These are phyloP conservation scores for Rhizopogon salebrosus DNA, from an alignment of 768 basidiomycete species.

Conservation along the genomic window DNA sequence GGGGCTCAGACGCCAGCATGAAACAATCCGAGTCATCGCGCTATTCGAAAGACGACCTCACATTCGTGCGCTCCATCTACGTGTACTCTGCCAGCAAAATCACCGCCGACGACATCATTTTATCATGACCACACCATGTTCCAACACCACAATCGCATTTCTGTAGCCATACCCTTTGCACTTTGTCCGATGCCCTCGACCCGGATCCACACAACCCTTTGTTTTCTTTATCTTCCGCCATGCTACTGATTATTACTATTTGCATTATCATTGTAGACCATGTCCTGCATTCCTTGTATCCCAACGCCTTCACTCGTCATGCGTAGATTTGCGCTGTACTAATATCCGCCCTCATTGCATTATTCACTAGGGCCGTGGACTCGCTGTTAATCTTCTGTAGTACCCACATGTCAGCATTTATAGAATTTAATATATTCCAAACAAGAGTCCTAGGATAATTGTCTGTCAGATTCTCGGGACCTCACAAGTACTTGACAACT, in stretches of 20 bases:
- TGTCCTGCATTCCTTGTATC: constrained; percentile 10
- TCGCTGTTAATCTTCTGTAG: background rate
- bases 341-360: background rate
- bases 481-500: background rate
- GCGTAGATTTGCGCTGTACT: background rate
- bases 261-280: constrained; percentile 2
- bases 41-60: constrained; percentile 34
- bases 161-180: background rate
- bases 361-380: background rate
- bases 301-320: background rate
- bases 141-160: background rate
- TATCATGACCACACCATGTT: background rate
- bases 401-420: background rate
- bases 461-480: no score
- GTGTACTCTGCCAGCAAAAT: constrained; percentile 48
- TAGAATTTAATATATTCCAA: background rate
- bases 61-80: constrained; percentile 46
- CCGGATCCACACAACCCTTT: background rate
- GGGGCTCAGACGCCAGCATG: constrained; percentile 9
- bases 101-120: constrained; percentile 22
- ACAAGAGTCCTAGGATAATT: no score
- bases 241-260: constrained; percentile 2
- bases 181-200: background rate
- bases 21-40: constrained; percentile 16
- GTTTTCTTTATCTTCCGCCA: constrained; percentile 7